A percentile compares a stretch with the other conserved stretches of the same genome.
These are phyloP conservation scores for Neonectria sp. DNA, from an alignment of 2,329 filamentous ascomycete genomes.

Conservation along the genomic window DNA sequence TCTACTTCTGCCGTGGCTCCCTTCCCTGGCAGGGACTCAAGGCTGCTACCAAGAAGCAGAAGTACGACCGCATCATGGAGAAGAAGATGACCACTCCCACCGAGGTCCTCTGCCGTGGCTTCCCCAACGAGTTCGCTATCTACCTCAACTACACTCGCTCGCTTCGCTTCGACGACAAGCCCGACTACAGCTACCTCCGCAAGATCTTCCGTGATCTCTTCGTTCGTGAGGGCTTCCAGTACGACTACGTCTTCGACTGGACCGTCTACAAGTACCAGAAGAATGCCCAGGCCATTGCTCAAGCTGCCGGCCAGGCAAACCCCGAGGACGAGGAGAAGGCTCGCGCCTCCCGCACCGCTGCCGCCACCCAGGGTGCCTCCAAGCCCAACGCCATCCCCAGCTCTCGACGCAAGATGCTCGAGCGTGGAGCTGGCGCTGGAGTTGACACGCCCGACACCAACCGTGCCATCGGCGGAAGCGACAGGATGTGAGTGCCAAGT, in stretches of 20 bases:
- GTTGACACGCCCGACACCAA: constrained; percentile 80
- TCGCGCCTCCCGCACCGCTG: constrained; percentile 77
- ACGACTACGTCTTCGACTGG: constrained; percentile 99
- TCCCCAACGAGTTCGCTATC: constrained; percentile 99
- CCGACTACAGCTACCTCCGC: constrained; percentile 98
- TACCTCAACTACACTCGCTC: constrained; percentile 99
- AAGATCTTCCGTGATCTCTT: constrained; percentile 99
- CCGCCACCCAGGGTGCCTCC: constrained; percentile 73
- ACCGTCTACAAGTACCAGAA: constrained; percentile 99
- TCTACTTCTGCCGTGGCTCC: constrained; percentile 99
- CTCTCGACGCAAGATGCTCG: constrained; percentile 88
- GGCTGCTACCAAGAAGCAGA: constrained; percentile 99
- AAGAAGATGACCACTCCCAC: constrained; percentile 99
- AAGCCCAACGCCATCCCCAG: constrained; percentile 83
- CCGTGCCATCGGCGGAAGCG: constrained; percentile 84
- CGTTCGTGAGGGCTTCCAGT: constrained; percentile 99
- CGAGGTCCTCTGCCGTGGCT: constrained; percentile 97
- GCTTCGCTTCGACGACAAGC: constrained; percentile 99
- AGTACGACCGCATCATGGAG: constrained; percentile 99
- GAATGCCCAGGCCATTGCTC: constrained; percentile 95
- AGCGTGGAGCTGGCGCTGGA: constrained; percentile 71
- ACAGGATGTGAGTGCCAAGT: constrained; percentile 93
- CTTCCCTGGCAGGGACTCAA: constrained; percentile 99
- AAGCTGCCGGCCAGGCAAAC: constrained; percentile 78
- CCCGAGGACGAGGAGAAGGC: constrained; percentile 84